Base-by-base conservation (phyloP, 106 monocot species). In the Xerophyta viscosa region DNA sequence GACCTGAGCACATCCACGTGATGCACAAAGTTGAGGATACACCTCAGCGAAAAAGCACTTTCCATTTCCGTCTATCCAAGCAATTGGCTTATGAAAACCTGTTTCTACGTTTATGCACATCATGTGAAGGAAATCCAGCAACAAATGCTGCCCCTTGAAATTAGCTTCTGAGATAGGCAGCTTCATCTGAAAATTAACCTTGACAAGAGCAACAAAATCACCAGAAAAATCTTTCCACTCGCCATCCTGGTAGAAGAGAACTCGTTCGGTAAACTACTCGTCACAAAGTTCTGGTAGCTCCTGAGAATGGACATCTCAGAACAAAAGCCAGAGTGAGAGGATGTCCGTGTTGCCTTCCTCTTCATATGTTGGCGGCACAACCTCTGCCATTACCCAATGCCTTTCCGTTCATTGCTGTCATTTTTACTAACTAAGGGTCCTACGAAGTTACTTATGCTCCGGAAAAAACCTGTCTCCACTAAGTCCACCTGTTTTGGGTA, bases 121-220 rank as follows among this genome's bases (percentile, higher is more conserved):
- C 88, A 81, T 84, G 55, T 71, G 84, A 12, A 88, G 65, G 60
- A 85, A 96, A 58, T 96, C 84, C 25, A 96, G 60, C 51, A 96
- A 63, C 26, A 81, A 54, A 18, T 65, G 62, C 18, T 65, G 26
- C 47, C 70, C 66, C 27, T 70, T 42, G 53, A 61, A 64, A 27
- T n/a, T 37, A 6, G 63, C 56, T 64, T 81, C 74, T 50, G 66
- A 70, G 37, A 93, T 70, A 31, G 74, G 67, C 47, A 81, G 87
- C 49, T 67, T 87, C 45, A 23, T 24, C 28, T 61, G 57, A 29
- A 88, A 93, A 50, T 84, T 77, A 51, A 41, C 46, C 27, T 48
- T 58, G 21, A 77, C 48, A 29, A 68, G 37, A 30, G 37, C 39
- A 24, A 65, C 20, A 8, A 93, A 56, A 26, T 62, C 41, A 2